phyloP scores from a whole-genome alignment of 2,329 filamentous ascomycete genomes.

The Aspergillus udagawae region DNA sequence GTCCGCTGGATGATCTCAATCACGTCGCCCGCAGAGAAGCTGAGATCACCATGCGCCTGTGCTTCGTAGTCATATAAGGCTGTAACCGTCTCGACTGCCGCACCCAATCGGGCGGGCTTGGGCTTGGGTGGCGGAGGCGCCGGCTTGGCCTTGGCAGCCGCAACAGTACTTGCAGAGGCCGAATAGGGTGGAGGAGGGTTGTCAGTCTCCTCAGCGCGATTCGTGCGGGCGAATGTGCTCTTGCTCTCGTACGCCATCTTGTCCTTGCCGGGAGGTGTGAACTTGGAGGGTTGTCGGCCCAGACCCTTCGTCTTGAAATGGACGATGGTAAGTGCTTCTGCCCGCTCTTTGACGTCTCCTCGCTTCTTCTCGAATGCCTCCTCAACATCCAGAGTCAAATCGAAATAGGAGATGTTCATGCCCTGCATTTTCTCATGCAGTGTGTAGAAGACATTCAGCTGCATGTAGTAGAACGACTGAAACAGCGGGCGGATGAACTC shows the following conservation, averaged over 20 bases:
- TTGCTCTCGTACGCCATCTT: constrained; percentile 37
- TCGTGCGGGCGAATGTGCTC: constrained; percentile 28
- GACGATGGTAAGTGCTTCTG: constrained; percentile 79
- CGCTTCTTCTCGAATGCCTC: constrained; percentile 87
- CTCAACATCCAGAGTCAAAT: constrained; percentile 84
- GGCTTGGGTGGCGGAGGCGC: constrained; percentile 69
- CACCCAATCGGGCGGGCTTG: constrained; percentile 72
- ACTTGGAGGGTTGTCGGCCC: constrained; percentile 30
- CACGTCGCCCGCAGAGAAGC: constrained; percentile 79
- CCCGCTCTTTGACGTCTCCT: constrained; percentile 79
- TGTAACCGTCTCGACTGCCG: constrained; percentile 73
- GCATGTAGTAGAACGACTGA: constrained; percentile 99
- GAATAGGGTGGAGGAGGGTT: constrained; percentile 71
- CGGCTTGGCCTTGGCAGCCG: constrained; percentile 63
- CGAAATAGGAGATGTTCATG: constrained; percentile 96
- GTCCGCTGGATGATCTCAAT: constrained; percentile 85
- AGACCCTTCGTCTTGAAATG: constrained; percentile 88
- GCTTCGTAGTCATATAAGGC: constrained; percentile 96
- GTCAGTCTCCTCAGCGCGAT: constrained; percentile 46
- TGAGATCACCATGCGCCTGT: constrained; percentile 89
- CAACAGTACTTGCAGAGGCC: constrained; percentile 41
- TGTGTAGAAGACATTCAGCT: constrained; percentile 98
- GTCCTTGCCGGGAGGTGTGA: constrained; percentile 28
- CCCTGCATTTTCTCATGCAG: constrained; percentile 97
- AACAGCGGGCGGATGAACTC: constrained; percentile 97